Percentiles rank a stretch among this genome's conserved stretches.
Conservation (phyloP, 768 basidiomycete species). For the Auricularia auricula-judae region DNA sequence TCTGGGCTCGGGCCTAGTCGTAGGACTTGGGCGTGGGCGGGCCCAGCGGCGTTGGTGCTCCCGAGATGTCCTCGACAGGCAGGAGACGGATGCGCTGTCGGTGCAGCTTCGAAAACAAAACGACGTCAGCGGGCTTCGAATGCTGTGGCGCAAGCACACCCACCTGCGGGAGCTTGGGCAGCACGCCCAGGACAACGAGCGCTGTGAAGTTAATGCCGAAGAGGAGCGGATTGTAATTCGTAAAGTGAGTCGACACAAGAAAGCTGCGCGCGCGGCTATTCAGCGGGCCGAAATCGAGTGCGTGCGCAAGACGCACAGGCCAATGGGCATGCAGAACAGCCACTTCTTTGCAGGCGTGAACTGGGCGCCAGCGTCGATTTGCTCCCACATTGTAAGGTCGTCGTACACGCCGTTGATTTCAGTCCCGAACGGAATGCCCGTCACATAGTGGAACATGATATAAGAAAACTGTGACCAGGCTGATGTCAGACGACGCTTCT, state of each 20-base stretch:
- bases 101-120: slow-evolving; percentile 44
- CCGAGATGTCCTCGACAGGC: slow-evolving; percentile 32
- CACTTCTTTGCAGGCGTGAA: slow-evolving; percentile 99
- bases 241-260: slow-evolving; percentile 95
- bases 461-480: slow-evolving; percentile 64
- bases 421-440: slow-evolving; percentile 89
- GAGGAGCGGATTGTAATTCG: slow-evolving; percentile 87
- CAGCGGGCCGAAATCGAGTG: slow-evolving; percentile 7
- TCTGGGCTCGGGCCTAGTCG: background rate
- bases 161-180: slow-evolving; percentile 95
- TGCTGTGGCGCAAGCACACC: slow-evolving; percentile 10
- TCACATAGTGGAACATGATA: slow-evolving; percentile 97
- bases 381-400: slow-evolving; percentile 96
- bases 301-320: slow-evolving; percentile 47
- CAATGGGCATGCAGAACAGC: slow-evolving; percentile 81
- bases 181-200: slow-evolving; percentile 52
- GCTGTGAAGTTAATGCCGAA: slow-evolving; percentile 87
- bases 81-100: slow-evolving; percentile 75
- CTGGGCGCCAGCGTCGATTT: slow-evolving; percentile 97
- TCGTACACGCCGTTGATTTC: slow-evolving; percentile 87
- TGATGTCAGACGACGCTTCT: background rate
- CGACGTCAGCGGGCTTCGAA: slow-evolving; percentile 6
- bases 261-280: slow-evolving; percentile 44
- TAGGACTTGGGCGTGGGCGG: slow-evolving; percentile 10
- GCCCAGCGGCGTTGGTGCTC: slow-evolving; percentile 8